Evolutionary conservation across 176 grass and related monocot species (phyloP).

Genomic region (Musa beccarii): DNA sequence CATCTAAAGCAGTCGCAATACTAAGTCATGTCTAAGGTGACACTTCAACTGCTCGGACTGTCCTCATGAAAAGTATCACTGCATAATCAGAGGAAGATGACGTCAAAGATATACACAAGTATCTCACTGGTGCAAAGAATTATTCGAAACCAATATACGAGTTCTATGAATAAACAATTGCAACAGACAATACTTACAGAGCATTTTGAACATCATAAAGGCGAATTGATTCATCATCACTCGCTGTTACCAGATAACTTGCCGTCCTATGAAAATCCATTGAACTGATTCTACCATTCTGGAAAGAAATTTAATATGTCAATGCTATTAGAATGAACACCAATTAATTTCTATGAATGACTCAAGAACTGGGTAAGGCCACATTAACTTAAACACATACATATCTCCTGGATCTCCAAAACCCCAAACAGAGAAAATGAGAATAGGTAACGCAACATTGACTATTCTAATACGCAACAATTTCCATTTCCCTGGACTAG

Average conservation of each 20-base stretch:
- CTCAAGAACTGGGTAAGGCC: not conserved
- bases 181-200: conserved; percentile 37
- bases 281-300: conserved; percentile 96
- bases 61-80: too few species aligned
- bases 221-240: conserved; percentile 94
- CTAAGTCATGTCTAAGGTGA: too few species aligned
- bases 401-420: not conserved
- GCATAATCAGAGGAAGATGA: too few species aligned
- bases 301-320: conserved; percentile 9
- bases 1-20: too few species aligned
- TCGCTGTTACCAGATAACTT: conserved; percentile 86
- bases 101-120: too few species aligned
- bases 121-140: too few species aligned
- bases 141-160: too few species aligned
- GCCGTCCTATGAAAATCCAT: conserved; percentile 90
- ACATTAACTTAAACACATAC: not conserved
- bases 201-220: conserved; percentile 92
- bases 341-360: not conserved
- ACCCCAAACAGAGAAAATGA: not conserved
- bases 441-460: too few species aligned
- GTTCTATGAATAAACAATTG: not conserved
- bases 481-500: not conserved
- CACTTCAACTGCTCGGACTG: too few species aligned
- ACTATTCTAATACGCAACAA: not conserved
- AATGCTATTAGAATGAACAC: not conserved